Base-by-base conservation (phyloP, 176 grass and related monocot genomes). In the Metroxylon sagu region DNA sequence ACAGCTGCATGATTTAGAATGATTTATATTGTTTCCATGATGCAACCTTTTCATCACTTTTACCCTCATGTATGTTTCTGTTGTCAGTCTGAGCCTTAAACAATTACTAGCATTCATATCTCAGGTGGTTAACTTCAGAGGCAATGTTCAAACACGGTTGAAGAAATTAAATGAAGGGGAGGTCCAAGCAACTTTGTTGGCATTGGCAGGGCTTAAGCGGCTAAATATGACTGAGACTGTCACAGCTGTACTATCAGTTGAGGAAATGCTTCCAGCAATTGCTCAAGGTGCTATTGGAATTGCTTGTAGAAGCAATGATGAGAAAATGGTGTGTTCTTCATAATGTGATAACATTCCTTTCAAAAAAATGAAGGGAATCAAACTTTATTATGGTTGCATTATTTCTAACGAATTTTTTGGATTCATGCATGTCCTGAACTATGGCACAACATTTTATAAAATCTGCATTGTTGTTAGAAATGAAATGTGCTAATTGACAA, bases 221-320 rank as follows among this genome's bases (percentile, higher is more conserved):
- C 61, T 98, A 61, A 83, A 74, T 35, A 83, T 83, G 88, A 81
- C 60, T 0, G 85, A 92, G 66, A 83, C 57, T 64, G 85, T 81
- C 64, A 98, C 94, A 62, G 78, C 78, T 73, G 72, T 85, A 70
- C 55, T 98, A 18, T 74, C 94, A 25, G 73, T 93, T 29, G 94
- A 92, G 49, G 94, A 98, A 75, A 98, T 98, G 94, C 94, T 98
- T 70, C 88, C 94, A 26, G 94, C 94, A 52, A 89, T 98, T 83
- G 94, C 94, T 56, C 94, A 98, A 74, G 94, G 93, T 71, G 93
- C 88, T 79, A 98, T 98, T 57, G 93, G 88, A 63, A 98, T 98
- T 78, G 88, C 88, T 77, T 98, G 94, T 71, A 85, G 94, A 85
- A 98, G 51, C 76, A 76, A 76, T 8, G 94, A 98, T 75, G 88